Evolutionary conservation across 768 basidiomycete genomes (phyloP), one percentile per base, ranked within the genome.

Genomic region (Cubamyces lactineus): DNA sequence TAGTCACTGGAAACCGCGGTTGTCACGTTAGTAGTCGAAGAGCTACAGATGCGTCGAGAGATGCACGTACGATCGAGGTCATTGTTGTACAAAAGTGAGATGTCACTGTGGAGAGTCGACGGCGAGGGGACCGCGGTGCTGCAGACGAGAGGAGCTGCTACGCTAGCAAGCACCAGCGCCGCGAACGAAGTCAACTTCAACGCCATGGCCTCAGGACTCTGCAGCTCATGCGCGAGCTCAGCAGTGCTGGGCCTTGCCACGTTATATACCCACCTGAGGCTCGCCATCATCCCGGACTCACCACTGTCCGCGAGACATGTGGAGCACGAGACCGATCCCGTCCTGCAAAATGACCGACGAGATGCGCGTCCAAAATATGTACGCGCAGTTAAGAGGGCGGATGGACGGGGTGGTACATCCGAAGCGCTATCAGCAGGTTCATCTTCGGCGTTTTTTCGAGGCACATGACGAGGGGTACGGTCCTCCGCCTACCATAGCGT

Each of bases 61-160:
- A 19, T 15, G 15, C 30, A 54, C 38, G 16, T 40, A 71, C 70
- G 26, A 41, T 71, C 60, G 5, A 71, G 64, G 50, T 70, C 69
- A 50, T 72, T 72, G 61, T 67, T 63, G 39, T 68, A 70, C 3
- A 70, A 50, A 1, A 72, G 41, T 5, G 67, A 69, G n/a, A 70
- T 53, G 40, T 66, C 67, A 54, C 64, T 66, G 3, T 28, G 49
- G 11, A 66, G 34, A 19, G 62, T 64, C 21, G 59, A 17, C 11
- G 64, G 57, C 9, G 67, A 65, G 12, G 63, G 58, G 1, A 61
- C 43, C 19, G 55, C 39, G 4, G 46, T 47, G 11, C 46, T 47
- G n/a, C 62, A 59, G 17, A 53, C 45, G 2, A 63, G 53, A 34
- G 57, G 62, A 1, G 48, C 49, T 3, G 39, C 47, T 12, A 59